phyloP scores from a whole-genome alignment of 768 basidiomycete species.

The Neoboletus magnificus region DNA sequence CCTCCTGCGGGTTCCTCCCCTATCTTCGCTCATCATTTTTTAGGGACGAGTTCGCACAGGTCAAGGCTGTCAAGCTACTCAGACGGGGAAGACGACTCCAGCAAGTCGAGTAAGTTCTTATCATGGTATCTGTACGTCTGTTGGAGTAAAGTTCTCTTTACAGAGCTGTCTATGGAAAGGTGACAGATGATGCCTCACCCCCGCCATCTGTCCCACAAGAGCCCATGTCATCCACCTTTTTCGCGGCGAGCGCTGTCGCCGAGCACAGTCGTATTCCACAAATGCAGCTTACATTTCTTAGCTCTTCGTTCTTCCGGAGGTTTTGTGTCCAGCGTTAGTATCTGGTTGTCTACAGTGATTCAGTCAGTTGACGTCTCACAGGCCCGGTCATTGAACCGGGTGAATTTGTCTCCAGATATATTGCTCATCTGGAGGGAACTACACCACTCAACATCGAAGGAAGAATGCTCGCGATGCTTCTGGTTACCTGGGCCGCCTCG shows the following conservation, averaged over 20 bases:
- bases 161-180: constrained; percentile 79
- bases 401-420: constrained; percentile 75
- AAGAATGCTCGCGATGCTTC: constrained; percentile 69
- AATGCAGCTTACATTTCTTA: constrained; percentile 76
- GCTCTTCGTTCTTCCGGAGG: constrained; percentile 79
- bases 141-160: constrained; percentile 5
- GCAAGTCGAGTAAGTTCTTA: constrained; percentile 70
- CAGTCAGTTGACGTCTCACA: constrained; percentile 31
- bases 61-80: constrained; percentile 85
- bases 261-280: constrained; percentile 57
- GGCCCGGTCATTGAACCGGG: constrained; percentile 82
- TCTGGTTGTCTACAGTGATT: neutral
- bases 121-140: neutral
- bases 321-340: constrained; percentile 80
- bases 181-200: constrained; percentile 39
- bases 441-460: constrained; percentile 68
- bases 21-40: constrained; percentile 4
- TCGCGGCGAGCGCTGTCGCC: neutral
- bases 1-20: constrained; percentile 13
- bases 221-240: constrained; percentile 9
- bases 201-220: constrained; percentile 22
- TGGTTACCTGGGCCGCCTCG: constrained; percentile 87
- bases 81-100: constrained; percentile 75
- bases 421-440: constrained; percentile 59
- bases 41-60: constrained; percentile 89